Evolutionary conservation across 257 asterid species (phyloP).

Genomic region (Fraxinus pennsylvanica): DNA sequence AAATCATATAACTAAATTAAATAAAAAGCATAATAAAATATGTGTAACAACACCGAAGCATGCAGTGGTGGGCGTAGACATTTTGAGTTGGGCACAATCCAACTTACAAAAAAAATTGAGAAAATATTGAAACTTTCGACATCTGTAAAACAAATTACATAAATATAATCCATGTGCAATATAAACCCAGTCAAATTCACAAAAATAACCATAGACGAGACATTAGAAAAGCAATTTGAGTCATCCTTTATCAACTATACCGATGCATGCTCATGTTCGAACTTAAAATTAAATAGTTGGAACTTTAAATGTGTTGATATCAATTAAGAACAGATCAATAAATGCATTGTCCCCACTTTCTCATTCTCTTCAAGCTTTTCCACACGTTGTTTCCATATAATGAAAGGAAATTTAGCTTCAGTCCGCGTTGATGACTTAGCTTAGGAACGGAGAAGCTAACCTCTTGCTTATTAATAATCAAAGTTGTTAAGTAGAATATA

Average conservation of each 20-base stretch:
- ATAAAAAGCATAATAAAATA: no score
- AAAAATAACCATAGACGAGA: slow-evolving; percentile 21
- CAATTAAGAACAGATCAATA: slow-evolving; percentile 14
- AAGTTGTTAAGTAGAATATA: neutral
- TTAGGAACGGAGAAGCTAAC: neutral
- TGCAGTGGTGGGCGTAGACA: no score
- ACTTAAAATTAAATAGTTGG: slow-evolving; percentile 38
- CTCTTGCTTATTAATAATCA: neutral
- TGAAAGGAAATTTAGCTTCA: neutral
- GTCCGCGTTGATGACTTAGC: neutral
- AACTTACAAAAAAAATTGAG: no score
- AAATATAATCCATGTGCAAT: no score
- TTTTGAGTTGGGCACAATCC: no score
- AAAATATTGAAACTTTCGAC: no score
- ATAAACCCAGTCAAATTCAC: neutral
- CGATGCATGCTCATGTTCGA: slow-evolving; percentile 81
- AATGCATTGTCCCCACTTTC: slow-evolving; percentile 89
- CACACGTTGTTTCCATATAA: slow-evolving; percentile 58
- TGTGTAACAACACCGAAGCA: no score
- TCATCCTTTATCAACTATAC: slow-evolving; percentile 34
- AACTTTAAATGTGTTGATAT: slow-evolving; percentile 15
- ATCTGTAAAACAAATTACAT: no score
- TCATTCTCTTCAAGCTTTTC: slow-evolving; percentile 93
- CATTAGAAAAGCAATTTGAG: slow-evolving; percentile 18
- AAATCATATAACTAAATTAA: no score